These are phyloP conservation scores for Globisporangium canariense DNA, from an alignment of 352 stramenopile species.

Conservation along the genomic window DNA sequence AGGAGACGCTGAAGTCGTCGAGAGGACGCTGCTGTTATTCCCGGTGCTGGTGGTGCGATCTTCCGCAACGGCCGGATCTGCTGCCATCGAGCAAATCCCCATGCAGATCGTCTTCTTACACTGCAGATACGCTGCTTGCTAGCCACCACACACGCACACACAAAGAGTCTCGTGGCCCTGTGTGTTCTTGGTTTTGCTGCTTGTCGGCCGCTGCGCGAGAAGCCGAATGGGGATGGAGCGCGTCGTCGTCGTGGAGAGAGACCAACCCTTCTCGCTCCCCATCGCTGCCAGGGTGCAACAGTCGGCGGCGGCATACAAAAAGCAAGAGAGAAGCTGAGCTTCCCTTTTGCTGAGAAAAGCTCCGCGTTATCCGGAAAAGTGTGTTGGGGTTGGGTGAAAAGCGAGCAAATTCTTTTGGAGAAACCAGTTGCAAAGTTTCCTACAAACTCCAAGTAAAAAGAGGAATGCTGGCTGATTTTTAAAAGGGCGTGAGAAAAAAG, in stretches of 20 bases:
- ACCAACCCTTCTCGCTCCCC: constrained; percentile 6
- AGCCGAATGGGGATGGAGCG: constrained; percentile 8
- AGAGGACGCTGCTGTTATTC: not conserved
- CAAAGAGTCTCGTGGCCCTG: not conserved
- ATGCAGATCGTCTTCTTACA: constrained; percentile 1
- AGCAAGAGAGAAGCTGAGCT: not conserved
- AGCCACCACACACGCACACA: not conserved
- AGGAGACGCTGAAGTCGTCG: not conserved
- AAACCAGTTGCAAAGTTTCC: not conserved
- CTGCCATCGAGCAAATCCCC: constrained; percentile 10
- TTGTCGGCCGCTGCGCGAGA: constrained; percentile 6
- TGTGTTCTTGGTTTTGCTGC: not conserved
- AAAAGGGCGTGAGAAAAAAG: not conserved
- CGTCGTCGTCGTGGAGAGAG: not conserved
- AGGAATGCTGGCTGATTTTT: not conserved
- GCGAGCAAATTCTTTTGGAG: not conserved
- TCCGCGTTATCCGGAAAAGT: not conserved
- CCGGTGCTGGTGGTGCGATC: constrained; percentile 7
- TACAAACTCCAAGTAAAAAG: not conserved
- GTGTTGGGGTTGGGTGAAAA: not conserved
- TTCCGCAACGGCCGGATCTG: constrained; percentile 8
- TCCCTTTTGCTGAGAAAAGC: not conserved
- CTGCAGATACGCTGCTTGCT: not conserved
- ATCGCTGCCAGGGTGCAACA: constrained; percentile 7
- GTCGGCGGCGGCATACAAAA: not conserved